Percentiles rank a stretch among this genome's conserved stretches.
phyloP scores from a whole-genome alignment of 2,329 filamentous ascomycete genomes.

The Pyrenophora graminea region DNA sequence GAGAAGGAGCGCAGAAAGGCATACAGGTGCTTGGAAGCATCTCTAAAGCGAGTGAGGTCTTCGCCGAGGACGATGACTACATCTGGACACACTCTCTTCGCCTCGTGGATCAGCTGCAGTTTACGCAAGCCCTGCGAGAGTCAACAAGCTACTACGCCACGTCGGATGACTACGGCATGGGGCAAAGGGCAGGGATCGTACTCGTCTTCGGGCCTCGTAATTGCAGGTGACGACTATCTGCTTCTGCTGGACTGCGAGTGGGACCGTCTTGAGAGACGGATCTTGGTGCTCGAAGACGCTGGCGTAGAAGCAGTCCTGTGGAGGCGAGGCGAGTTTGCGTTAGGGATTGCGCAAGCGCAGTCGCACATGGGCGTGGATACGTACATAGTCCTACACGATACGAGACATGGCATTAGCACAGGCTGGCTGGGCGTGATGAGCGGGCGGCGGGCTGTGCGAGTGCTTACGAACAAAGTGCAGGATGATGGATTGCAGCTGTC shows the following conservation, averaged over 20 bases:
- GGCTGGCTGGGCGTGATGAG: not conserved
- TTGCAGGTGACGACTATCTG: slow-evolving; percentile 74
- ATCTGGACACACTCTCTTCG: slow-evolving; percentile 78
- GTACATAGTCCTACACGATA: slow-evolving; percentile 41
- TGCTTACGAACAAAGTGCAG: slow-evolving; percentile 71
- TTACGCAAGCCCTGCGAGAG: slow-evolving; percentile 65
- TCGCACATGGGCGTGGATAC: slow-evolving; percentile 16
- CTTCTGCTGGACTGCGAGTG: slow-evolving; percentile 88
- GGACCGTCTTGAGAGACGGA: slow-evolving; percentile 70
- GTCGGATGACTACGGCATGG: slow-evolving; percentile 3
- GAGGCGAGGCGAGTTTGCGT: slow-evolving; percentile 1
- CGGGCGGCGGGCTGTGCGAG: slow-evolving; percentile 22
- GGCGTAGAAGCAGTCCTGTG: slow-evolving; percentile 88
- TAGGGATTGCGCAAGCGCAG: slow-evolving; percentile 11
- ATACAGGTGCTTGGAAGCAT: slow-evolving; percentile 82
- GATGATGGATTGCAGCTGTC: slow-evolving; percentile 61
- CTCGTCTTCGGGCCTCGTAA: slow-evolving; percentile 78
- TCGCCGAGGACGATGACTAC: slow-evolving; percentile 84
- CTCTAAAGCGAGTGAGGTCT: slow-evolving; percentile 71
- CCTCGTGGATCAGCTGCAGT: slow-evolving; percentile 82
- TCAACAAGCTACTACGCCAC: not conserved
- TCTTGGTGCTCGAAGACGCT: slow-evolving; percentile 84
- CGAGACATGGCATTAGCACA: slow-evolving; percentile 32
- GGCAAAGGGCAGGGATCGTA: slow-evolving; percentile 26
- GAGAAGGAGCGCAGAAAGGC: slow-evolving; percentile 71